Conservation (phyloP, 2,329 filamentous ascomycete genomes). For the Trichoderma oligosporum region DNA sequence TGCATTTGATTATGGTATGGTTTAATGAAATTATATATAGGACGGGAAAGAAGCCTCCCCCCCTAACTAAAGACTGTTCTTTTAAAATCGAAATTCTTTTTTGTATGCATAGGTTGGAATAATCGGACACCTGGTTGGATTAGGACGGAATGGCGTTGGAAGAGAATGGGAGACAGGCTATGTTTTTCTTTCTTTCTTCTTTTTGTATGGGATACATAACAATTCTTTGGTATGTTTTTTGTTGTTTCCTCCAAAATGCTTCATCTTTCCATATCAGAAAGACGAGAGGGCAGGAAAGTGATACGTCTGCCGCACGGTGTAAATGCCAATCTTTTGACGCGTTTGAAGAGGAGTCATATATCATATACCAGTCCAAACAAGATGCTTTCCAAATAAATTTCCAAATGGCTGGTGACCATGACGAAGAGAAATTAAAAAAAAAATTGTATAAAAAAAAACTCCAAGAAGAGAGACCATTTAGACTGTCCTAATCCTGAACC, state of each 20-base stretch:
- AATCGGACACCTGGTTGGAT: neutral
- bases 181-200: neutral
- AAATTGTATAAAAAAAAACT: no score
- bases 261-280: neutral
- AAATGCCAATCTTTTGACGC: neutral
- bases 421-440: no score
- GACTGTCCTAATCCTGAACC: neutral
- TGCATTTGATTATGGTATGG: neutral
- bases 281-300: neutral
- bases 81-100: neutral
- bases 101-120: conserved; percentile 5
- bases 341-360: neutral
- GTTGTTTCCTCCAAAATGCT: neutral
- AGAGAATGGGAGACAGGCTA: neutral
- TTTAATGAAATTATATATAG: neutral
- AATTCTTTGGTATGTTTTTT: neutral
- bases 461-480: neutral
- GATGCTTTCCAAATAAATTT: neutral
- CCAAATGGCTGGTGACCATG: no score
- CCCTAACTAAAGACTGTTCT: neutral
- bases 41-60: neutral
- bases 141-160: conserved; percentile 15
- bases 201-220: neutral
- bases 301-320: neutral
- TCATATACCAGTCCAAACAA: neutral